phyloP scores from a whole-genome alignment of 495 filamentous ascomycete genomes.

The Penicillium macrosclerotiorum region DNA sequence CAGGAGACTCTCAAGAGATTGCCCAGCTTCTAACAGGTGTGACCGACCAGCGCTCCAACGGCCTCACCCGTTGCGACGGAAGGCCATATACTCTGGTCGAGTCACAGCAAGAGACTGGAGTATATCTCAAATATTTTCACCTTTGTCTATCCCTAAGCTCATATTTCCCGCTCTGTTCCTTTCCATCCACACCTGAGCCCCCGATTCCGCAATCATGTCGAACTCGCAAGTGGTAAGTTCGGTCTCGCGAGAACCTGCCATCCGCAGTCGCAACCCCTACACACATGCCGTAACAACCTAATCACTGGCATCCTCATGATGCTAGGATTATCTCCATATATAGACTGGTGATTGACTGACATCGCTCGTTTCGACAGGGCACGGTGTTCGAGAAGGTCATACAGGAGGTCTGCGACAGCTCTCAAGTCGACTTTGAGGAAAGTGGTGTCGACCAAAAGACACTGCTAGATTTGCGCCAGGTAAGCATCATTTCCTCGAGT shows the following conservation, averaged over 20 bases:
- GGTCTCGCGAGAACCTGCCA: conserved; percentile 20
- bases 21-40: conserved; percentile 12
- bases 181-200: neutral
- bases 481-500: conserved; percentile 44
- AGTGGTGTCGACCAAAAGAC: conserved; percentile 84
- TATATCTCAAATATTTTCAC: neutral
- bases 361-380: conserved; percentile 54
- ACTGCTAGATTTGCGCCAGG: conserved; percentile 78
- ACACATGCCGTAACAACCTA: neutral
- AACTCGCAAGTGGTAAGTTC: conserved; percentile 65
- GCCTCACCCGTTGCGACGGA: conserved; percentile 26
- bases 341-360: conserved; percentile 31
- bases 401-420: conserved; percentile 81
- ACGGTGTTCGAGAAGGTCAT: conserved; percentile 86
- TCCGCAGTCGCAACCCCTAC: conserved; percentile 3
- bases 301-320: too few relatives aligned
- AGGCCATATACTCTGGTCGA: conserved; percentile 10
- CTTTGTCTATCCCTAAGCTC: neutral
- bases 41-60: conserved; percentile 21
- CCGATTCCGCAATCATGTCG: conserved; percentile 47
- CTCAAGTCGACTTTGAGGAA: conserved; percentile 94
- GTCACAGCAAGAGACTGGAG: neutral
- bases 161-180: too few relatives aligned
- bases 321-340: too few relatives aligned
- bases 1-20: conserved; percentile 1